Conservation (phyloP, 805 yeast genomes). For the Cephaloascus fragrans region DNA sequence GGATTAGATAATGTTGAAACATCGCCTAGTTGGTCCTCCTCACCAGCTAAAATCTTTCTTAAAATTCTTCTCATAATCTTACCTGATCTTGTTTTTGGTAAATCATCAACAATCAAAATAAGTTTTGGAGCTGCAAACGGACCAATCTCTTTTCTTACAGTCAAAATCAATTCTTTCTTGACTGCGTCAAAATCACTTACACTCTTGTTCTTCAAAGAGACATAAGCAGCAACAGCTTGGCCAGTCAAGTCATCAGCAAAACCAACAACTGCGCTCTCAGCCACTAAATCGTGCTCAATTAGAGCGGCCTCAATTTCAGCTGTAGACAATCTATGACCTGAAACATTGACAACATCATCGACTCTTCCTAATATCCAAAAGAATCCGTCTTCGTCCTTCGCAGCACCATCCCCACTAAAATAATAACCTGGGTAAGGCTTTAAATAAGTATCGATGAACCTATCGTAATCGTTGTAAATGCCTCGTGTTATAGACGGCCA, state of each 20-base stretch:
- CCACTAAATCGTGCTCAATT: slow-evolving; percentile 59
- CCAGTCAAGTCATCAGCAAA: slow-evolving; percentile 78
- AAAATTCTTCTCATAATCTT: slow-evolving; percentile 82
- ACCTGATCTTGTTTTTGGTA: slow-evolving; percentile 83
- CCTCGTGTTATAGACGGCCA: slow-evolving; percentile 89
- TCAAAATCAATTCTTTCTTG: slow-evolving; percentile 55
- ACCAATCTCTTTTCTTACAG: slow-evolving; percentile 72
- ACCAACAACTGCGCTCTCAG: slow-evolving; percentile 81
- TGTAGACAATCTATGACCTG: slow-evolving; percentile 82
- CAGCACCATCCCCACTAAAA: slow-evolving; percentile 89
- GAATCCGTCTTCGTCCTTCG: slow-evolving; percentile 75
- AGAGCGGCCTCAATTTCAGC: slow-evolving; percentile 83
- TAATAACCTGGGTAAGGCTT: slow-evolving; percentile 75
- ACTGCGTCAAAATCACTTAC: slow-evolving; percentile 39
- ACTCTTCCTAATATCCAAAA: slow-evolving; percentile 84
- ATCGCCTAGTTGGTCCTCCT: slow-evolving; percentile 77
- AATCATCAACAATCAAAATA: slow-evolving; percentile 62
- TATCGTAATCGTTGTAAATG: slow-evolving; percentile 66
- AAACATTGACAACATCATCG: slow-evolving; percentile 81
- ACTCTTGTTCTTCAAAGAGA: slow-evolving; percentile 51
- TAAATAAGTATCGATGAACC: slow-evolving; percentile 73
- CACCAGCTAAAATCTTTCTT: slow-evolving; percentile 66
- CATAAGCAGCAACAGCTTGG: slow-evolving; percentile 78
- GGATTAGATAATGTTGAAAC: slow-evolving; percentile 73
- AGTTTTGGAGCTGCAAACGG: slow-evolving; percentile 82